These are phyloP conservation scores for Pichia insulana DNA, from an alignment of 805 yeast species.

Conservation along the genomic window DNA sequence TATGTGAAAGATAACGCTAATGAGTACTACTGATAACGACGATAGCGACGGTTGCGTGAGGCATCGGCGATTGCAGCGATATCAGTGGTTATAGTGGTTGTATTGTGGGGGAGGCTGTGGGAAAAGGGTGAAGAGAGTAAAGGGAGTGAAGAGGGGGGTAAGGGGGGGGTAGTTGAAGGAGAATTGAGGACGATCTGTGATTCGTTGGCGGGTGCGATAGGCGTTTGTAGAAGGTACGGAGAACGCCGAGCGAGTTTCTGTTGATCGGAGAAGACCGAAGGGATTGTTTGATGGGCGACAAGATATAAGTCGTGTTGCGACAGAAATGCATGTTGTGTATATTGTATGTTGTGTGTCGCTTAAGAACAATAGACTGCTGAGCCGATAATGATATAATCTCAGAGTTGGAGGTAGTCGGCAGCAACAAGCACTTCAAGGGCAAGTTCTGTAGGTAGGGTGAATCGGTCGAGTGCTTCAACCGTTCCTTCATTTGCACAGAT, in stretches of 20 bases:
- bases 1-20: too few species aligned
- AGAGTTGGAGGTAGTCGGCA: slow-evolving; percentile 79
- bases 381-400: not conserved
- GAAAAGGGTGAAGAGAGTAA: too few species aligned
- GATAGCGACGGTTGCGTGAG: not conserved
- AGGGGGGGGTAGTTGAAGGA: too few species aligned
- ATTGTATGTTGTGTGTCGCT: too few species aligned
- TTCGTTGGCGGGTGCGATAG: too few species aligned
- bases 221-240: not conserved
- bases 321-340: too few species aligned
- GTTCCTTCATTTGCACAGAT: slow-evolving; percentile 63
- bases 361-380: too few species aligned
- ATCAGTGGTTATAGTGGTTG: too few species aligned
- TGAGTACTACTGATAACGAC: not conserved
- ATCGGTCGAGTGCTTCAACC: slow-evolving; percentile 47
- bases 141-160: too few species aligned
- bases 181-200: too few species aligned
- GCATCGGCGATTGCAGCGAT: not conserved
- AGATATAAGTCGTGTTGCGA: too few species aligned
- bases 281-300: not conserved
- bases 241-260: not conserved
- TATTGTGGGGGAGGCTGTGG: too few species aligned
- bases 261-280: not conserved
- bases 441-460: slow-evolving; percentile 87
- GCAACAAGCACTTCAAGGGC: slow-evolving; percentile 87